phyloP scores from a whole-genome alignment of 331 rosid genomes.

The Cydonia oblonga region DNA sequence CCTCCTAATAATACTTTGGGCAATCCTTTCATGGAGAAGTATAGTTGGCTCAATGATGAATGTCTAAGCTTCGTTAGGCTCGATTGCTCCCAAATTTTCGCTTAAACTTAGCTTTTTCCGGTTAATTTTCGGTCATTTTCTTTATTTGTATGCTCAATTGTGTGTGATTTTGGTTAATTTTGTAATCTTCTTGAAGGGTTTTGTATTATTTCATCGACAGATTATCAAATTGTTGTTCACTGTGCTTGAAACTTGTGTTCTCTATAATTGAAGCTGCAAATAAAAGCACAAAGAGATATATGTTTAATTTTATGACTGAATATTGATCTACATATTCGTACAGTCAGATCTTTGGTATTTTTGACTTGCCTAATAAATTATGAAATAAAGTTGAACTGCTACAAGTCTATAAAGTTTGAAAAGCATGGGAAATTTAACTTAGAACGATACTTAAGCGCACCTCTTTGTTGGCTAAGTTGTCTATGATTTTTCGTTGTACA shows the following conservation, averaged over 20 bases:
- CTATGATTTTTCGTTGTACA: neutral
- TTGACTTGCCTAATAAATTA: neutral
- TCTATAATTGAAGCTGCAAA: neutral
- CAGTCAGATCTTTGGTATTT: neutral
- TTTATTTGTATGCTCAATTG: neutral
- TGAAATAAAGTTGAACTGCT: neutral
- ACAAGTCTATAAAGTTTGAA: neutral
- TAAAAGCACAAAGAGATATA: neutral
- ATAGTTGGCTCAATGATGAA: conserved; percentile 10
- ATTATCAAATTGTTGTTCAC: neutral
- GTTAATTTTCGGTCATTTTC: neutral
- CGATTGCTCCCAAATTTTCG: neutral
- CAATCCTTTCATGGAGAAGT: conserved; percentile 15
- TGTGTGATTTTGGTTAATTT: neutral
- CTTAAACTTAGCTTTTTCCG: neutral
- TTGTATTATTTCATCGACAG: neutral
- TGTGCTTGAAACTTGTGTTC: neutral
- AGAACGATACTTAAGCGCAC: neutral
- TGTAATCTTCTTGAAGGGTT: neutral
- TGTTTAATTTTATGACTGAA: neutral
- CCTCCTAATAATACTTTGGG: neutral
- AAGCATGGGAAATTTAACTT: neutral
- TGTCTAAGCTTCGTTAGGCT: conserved; percentile 5
- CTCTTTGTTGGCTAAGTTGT: neutral
- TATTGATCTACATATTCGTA: no score